Base-by-base conservation (phyloP, 176 grass and related monocot species). In the Cenchrus purpureus region DNA sequence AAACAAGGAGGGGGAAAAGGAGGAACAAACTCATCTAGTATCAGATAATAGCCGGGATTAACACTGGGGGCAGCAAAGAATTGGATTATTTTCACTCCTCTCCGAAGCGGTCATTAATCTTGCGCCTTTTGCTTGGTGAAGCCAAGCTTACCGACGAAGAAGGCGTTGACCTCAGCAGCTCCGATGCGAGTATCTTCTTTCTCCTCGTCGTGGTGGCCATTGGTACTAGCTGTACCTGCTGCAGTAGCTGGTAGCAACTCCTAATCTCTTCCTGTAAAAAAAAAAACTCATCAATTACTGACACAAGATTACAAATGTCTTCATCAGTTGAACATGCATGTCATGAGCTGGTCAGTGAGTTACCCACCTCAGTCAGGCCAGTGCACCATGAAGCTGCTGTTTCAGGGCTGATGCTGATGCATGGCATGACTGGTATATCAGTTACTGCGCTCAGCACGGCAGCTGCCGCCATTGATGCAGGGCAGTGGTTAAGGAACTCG, bases 401-500 rank as follows among this genome's bases (percentile, higher is more conserved):
- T 61, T 73, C 71, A 70, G 90, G 71, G 75, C 79, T 84, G 79
- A 76, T 64, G 79, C 85, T 70, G 52, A 66, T 48, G 70, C 85
- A 71, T 77, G 66, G 65, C 78, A 79, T 80, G 75, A 73, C 78
- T 56, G 73, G 82, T 58, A 71, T 78, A 82, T 88, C 90, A 77
- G 85, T 76, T 71, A 56, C 70, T 56, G 90, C 82, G 60, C 63
- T 84, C 42, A 95, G 85, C 78, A 95, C 82, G 37, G 85, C 85
- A 56, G 82, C 87, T 83, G 90, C 90, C 28, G 85, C 93, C 79
- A 90, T 78, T 83, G 93, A 87, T 34, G 87, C 86, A 40, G 90
- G 79, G 46, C 79, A 86, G 79, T 86, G 90, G 67, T 79, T 80
- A 57, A 82, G 58, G 61, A 88, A 83, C 76, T 81, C 79, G 44